Conservation (phyloP, 352 stramenopile genomes). For the Globisporangium cederbergense region DNA sequence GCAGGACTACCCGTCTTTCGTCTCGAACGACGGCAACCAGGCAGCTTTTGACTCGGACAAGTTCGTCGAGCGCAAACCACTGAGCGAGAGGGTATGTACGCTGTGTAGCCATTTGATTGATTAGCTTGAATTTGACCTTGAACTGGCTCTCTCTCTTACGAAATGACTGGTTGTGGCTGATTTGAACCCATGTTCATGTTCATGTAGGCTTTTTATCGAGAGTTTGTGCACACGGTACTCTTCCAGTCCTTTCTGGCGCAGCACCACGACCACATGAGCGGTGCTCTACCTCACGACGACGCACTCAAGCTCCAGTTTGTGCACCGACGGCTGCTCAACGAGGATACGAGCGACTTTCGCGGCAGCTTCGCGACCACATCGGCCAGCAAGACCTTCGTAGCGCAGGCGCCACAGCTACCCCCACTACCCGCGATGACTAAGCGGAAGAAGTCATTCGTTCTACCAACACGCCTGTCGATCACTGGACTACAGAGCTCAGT, state of each 20-base stretch:
- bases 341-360: conserved; percentile 3
- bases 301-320: conserved; percentile 40
- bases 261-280: conserved; percentile 33
- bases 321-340: conserved; percentile 26
- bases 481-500: not conserved
- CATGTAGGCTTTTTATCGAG: conserved; percentile 29
- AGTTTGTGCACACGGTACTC: conserved; percentile 27
- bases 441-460: conserved; percentile 16
- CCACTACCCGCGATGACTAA: not conserved
- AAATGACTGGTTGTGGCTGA: conserved; percentile 6
- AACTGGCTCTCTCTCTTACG: not conserved
- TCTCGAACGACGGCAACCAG: conserved; percentile 18
- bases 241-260: conserved; percentile 42
- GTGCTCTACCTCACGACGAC: conserved; percentile 26
- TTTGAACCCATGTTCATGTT: not conserved
- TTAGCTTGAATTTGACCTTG: too few relatives aligned
- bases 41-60: conserved; percentile 18
- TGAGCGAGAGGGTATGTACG: conserved; percentile 28
- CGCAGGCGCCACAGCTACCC: conserved; percentile 23
- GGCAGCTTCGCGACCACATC: conserved; percentile 11
- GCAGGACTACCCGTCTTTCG: conserved; percentile 17
- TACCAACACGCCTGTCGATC: conserved; percentile 3
- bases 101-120: not conserved
- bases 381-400: conserved; percentile 41
- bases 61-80: conserved; percentile 25